Evolutionary conservation across 345 rosid genomes (phyloP), one percentile per base, ranked within the genome.

Genomic region (Orychophragmus violaceus): DNA sequence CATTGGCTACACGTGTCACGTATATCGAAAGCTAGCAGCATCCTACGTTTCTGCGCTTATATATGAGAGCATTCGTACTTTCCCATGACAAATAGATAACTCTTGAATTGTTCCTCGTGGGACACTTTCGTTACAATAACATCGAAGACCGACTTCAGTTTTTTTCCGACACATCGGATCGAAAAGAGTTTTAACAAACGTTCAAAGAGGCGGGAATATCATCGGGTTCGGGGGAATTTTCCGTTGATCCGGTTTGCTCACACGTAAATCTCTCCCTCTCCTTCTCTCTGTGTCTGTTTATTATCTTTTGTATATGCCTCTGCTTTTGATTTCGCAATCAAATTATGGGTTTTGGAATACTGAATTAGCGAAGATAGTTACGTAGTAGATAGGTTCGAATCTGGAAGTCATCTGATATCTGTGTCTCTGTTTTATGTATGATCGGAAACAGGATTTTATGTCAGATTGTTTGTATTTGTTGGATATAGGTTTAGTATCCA

Each of bases 1-100:
- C 56, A 66, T 1, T 18, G 3, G 12, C 0, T 3, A 66, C 70
- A 59, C 69, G 68, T 56, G 69, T 48, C 69, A 55, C 3, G 17
- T 36, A 16, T 3, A 30, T 4, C 0, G 54, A 21, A 10, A 30
- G 25, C 64, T 28, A 36, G 6, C 0, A 36, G 6, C 0, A 37
- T 49, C 33, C n/a, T 70, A 7, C 64, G 52, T 46, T 62, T 65
- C 67, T 66, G 12, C 2, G 58, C 16, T 35, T 35, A 0, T 17
- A 45, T 14, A 46, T 55, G 30, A 17, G 33, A 10, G 53, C 53
- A 1, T 22, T 16, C 2, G 23, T 13, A 30, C n/a, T 12, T 39
- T 60, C 45, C 27, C 29, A 44, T 33, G 11, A 57, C 56, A 64
- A 48, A 58, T 58, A 58, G 18, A 22, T 30, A 25, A 42, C 22